Evolutionary conservation across 1,139 yeast species (phyloP).

Genomic region (Hansenula sp.): DNA sequence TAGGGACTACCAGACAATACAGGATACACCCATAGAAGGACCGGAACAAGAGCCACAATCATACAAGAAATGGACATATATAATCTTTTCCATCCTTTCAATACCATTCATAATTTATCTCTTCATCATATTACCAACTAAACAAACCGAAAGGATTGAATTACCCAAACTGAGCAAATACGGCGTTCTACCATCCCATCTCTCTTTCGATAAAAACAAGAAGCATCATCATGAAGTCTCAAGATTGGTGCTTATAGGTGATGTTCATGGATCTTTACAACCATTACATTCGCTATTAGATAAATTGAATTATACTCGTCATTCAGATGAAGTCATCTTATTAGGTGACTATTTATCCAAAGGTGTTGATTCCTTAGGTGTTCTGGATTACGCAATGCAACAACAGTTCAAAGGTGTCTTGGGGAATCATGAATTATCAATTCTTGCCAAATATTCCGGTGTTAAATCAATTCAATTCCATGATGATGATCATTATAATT

Average conservation of each 20-base stretch:
- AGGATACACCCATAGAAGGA: not conserved
- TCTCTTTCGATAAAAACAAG: not conserved
- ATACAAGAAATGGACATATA: not conserved
- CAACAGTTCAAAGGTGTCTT: constrained; percentile 63
- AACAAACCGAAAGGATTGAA: not conserved
- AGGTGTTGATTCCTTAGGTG: constrained; percentile 73
- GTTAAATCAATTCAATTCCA: constrained; percentile 11
- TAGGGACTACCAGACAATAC: not conserved
- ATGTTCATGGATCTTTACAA: constrained; percentile 75
- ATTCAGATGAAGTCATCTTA: constrained; percentile 58
- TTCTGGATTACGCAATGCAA: constrained; percentile 55
- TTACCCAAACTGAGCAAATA: constrained; percentile 1
- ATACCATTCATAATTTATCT: constrained; percentile 3
- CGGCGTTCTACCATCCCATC: too few species aligned
- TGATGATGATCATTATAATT: constrained; percentile 13
- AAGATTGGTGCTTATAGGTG: constrained; percentile 73
- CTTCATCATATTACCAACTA: constrained; percentile 3
- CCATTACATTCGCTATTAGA: constrained; percentile 50
- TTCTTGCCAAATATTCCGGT: constrained; percentile 25
- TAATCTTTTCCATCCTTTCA: not conserved
- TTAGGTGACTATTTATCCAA: constrained; percentile 85
- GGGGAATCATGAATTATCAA: constrained; percentile 78
- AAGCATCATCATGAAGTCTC: constrained; percentile 5
- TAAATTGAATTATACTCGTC: constrained; percentile 38
- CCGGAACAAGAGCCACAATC: not conserved